Percentiles rank a stretch among this genome's conserved stretches.
Conservation (phyloP, 805 yeast genomes). For the Lipomyces orientalis region DNA sequence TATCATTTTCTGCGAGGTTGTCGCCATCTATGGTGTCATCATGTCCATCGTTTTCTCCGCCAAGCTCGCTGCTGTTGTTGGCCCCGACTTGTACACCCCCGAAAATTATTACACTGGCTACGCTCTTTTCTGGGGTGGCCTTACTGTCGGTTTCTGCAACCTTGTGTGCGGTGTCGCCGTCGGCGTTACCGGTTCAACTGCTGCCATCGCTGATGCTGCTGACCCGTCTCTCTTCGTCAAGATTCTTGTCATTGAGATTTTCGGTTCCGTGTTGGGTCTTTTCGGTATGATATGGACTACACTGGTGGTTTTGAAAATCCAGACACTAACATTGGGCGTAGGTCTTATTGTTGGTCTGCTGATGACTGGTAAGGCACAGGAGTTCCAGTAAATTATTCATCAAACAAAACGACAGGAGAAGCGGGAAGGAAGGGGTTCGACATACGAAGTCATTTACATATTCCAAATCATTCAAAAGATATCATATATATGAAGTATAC, state of each 20-base stretch:
- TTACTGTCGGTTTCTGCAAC: conserved; percentile 92
- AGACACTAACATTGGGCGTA: neutral
- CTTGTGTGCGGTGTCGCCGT: conserved; percentile 96
- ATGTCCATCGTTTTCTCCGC: conserved; percentile 92
- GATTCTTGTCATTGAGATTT: conserved; percentile 94
- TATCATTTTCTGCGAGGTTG: conserved; percentile 98
- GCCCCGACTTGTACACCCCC: conserved; percentile 69
- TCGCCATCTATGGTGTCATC: conserved; percentile 96
- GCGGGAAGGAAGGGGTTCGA: conserved; percentile 6
- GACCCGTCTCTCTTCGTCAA: conserved; percentile 94
- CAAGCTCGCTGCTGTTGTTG: conserved; percentile 70
- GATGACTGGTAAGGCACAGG: conserved; percentile 95
- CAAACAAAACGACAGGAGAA: conserved; percentile 2
- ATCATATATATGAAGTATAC: conserved; percentile 20
- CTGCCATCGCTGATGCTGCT: conserved; percentile 97
- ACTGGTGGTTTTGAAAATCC: neutral
- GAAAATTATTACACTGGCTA: conserved; percentile 93
- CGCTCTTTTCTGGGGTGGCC: conserved; percentile 96
- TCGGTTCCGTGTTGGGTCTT: conserved; percentile 93
- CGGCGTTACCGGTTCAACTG: conserved; percentile 98
- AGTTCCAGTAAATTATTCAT: conserved; percentile 52
- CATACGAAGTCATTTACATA: conserved; percentile 18
- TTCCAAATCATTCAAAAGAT: conserved; percentile 14
- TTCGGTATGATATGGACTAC: conserved; percentile 58
- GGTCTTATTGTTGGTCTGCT: conserved; percentile 90